Evolutionary conservation across 2,329 filamentous ascomycete species (phyloP).

Genomic region (Ramularia endophylla): DNA sequence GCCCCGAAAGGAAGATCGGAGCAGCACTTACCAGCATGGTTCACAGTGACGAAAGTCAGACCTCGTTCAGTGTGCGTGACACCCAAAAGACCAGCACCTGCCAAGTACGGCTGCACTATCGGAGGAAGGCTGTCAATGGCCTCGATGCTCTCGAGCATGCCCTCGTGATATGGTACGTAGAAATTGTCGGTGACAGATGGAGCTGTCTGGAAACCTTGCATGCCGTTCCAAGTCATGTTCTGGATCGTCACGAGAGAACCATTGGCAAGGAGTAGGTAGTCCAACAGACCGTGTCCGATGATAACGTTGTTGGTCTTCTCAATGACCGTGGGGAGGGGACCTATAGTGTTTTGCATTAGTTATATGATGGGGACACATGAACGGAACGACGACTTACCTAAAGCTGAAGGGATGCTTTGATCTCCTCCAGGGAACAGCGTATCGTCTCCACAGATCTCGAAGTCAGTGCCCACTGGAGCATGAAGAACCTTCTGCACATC

Average conservation of each 20-base stretch:
- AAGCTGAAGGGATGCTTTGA: conserved; percentile 14
- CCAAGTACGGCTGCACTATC: conserved; percentile 6
- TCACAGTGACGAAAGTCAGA: conserved; percentile 20
- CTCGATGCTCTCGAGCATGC: neutral
- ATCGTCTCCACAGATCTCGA: conserved; percentile 22
- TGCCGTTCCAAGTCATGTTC: conserved; percentile 28
- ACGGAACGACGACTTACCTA: conserved; percentile 8
- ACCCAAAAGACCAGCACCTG: conserved; percentile 23
- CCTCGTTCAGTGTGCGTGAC: conserved; percentile 22
- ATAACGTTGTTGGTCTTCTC: conserved; percentile 29
- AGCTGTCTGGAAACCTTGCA: conserved; percentile 21
- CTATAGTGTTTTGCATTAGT: no score
- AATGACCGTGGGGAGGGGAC: conserved; percentile 22
- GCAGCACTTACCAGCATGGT: no score
- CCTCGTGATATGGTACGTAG: conserved; percentile 20
- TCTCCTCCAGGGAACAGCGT: conserved; percentile 18
- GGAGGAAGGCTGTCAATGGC: neutral
- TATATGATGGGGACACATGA: no score
- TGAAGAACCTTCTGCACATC: conserved; percentile 32
- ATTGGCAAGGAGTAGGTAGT: conserved; percentile 23
- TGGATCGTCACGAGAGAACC: conserved; percentile 25
- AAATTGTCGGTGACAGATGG: conserved; percentile 21
- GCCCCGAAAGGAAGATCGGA: no score
- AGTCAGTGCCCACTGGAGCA: conserved; percentile 24
- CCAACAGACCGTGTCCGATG: conserved; percentile 23